Evolutionary conservation across 75 land plant genomes (phyloP), one percentile per base, ranked within the genome.

Genomic region (Adiantum capillusveneris): DNA sequence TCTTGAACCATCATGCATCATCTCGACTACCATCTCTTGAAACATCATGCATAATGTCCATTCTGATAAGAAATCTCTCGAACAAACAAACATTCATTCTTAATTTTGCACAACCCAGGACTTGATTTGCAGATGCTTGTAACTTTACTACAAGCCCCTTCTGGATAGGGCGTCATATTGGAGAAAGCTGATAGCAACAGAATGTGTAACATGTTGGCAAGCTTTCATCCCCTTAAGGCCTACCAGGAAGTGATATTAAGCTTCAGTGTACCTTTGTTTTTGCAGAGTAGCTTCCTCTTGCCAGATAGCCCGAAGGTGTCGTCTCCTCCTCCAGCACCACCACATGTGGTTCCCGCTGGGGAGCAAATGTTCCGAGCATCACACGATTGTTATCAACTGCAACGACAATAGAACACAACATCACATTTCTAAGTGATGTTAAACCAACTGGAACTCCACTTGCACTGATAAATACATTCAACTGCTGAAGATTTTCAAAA

Each of bases 341-440:
- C 34, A 56, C 30, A 51, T 77, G 67, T 0, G 79, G 76, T 44
- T 77, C 79, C 42, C 63, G 45, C n/a, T 60, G 69, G 1, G 79
- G 79, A 18, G 58, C 75, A 59, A 72, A 76, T 0, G 79, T 76
- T 53, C 79, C 79, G 13, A 77, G 36, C 79, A 77, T 77, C 14
- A 27, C 62, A 7, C 49, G 34, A 13, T 70, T 73, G 14, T 73
- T 53, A 29, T 77, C 79, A 14, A 77, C 76, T 63, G 64, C 31
- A 46, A 69, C 12, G 43, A 41, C 43, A 41, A 9, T 9, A 41
- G 43, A 9, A n/a, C 3, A 34, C 37, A 34, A 34, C 3, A 34
- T 5, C 37, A 34, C 37, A 34, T 9, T 34, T 3, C 37, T 34
- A 5, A 5, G 37, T 5, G 37, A 3, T 5, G 9, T 34, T 34